phyloP scores from a whole-genome alignment of 768 basidiomycete genomes.

The Lactarius akahatsu region DNA sequence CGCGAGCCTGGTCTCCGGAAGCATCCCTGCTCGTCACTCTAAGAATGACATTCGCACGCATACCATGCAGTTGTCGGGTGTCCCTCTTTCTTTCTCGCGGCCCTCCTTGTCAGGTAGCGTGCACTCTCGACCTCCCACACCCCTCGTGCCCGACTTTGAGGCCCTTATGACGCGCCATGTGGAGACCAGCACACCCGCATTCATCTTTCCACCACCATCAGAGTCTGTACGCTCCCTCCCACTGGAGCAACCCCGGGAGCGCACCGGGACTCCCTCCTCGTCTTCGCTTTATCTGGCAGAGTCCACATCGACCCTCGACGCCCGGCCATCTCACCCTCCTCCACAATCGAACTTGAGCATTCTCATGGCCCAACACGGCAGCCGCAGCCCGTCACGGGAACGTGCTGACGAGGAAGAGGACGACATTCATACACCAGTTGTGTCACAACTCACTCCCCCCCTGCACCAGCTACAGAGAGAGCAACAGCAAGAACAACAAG shows the following conservation, averaged over 20 bases:
- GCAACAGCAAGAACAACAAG: not conserved
- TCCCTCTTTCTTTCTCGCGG: constrained; percentile 41
- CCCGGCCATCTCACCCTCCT: constrained; percentile 24
- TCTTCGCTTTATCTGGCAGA: constrained; percentile 31
- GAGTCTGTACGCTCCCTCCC: constrained; percentile 22
- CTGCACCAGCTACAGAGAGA: not conserved
- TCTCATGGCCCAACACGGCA: constrained; percentile 35
- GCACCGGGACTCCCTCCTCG: constrained; percentile 31
- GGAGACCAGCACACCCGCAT: constrained; percentile 23
- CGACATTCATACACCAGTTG: constrained; percentile 11
- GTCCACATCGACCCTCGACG: constrained; percentile 27
- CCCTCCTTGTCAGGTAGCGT: constrained; percentile 30
- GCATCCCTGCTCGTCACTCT: constrained; percentile 44
- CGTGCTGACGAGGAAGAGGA: constrained; percentile 12
- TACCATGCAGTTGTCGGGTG: constrained; percentile 64
- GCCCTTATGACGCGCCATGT: constrained; percentile 23
- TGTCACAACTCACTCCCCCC: constrained; percentile 7
- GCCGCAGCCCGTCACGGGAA: constrained; percentile 18
- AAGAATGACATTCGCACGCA: constrained; percentile 63
- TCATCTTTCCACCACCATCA: constrained; percentile 24
- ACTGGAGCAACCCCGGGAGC: constrained; percentile 20
- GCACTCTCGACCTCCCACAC: constrained; percentile 33
- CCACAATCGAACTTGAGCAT: constrained; percentile 40
- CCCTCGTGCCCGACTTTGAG: constrained; percentile 42
- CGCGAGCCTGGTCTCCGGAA: constrained; percentile 24